phyloP scores from a whole-genome alignment of 495 filamentous ascomycete genomes.

The Penicillium simplicissimum region DNA sequence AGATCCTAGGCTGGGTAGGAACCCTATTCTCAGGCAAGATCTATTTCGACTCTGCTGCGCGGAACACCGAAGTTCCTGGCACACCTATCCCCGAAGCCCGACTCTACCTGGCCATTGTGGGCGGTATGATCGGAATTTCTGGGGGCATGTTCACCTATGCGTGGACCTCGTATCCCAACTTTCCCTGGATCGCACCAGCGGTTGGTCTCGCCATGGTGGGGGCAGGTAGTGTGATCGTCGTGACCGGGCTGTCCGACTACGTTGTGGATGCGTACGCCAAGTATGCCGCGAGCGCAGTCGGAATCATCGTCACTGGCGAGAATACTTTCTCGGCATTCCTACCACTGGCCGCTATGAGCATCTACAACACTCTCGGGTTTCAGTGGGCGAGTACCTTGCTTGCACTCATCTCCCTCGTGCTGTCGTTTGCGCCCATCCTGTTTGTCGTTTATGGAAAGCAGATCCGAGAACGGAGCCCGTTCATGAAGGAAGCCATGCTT shows the following conservation, averaged over 20 bases:
- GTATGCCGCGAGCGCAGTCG: slow-evolving; percentile 39
- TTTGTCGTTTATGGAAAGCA: slow-evolving; percentile 31
- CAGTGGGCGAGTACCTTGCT: slow-evolving; percentile 48
- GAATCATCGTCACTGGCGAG: slow-evolving; percentile 38
- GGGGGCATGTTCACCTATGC: slow-evolving; percentile 44
- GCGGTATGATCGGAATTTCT: slow-evolving; percentile 33
- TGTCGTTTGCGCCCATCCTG: slow-evolving; percentile 36
- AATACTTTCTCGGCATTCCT: slow-evolving; percentile 40
- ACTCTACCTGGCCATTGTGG: slow-evolving; percentile 35
- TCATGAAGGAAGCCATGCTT: slow-evolving; percentile 39
- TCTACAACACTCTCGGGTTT: slow-evolving; percentile 45
- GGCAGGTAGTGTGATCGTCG: slow-evolving; percentile 31
- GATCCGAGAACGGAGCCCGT: slow-evolving; percentile 36
- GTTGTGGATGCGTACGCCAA: slow-evolving; percentile 36
- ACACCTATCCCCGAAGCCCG: slow-evolving; percentile 41
- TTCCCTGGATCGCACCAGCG: slow-evolving; percentile 42
- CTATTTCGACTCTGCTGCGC: slow-evolving; percentile 33
- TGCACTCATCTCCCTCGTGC: slow-evolving; percentile 36
- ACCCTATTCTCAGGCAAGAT: slow-evolving; percentile 28
- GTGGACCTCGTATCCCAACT: slow-evolving; percentile 36
- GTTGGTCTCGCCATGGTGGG: slow-evolving; percentile 42
- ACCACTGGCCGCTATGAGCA: slow-evolving; percentile 42
- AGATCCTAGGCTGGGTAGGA: slow-evolving; percentile 32
- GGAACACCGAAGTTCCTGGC: slow-evolving; percentile 33
- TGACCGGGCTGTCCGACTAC: slow-evolving; percentile 35